Percentiles rank a stretch among this genome's conserved stretches.
Evolutionary conservation across 352 stramenopile genomes (phyloP).

Genomic region (Pseudoperonospora humuli): DNA sequence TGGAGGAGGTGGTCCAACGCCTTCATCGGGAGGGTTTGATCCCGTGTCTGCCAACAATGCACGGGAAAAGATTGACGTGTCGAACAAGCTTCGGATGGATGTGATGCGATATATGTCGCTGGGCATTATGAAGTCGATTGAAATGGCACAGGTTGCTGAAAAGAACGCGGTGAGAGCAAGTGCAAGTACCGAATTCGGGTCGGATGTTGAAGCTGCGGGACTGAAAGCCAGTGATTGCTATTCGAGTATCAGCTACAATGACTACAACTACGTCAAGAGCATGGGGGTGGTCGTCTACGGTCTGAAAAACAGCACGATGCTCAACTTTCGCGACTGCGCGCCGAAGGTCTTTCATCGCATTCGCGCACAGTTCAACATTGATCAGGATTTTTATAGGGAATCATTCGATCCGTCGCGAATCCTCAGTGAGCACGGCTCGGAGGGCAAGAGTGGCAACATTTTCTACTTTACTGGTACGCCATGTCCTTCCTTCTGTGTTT

Average conservation of each 20-base stretch:
- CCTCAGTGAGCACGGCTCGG: conserved; percentile 68
- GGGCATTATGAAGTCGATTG: conserved; percentile 70
- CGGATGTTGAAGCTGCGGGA: conserved; percentile 10
- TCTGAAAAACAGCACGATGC: conserved; percentile 38
- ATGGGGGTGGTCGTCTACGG: conserved; percentile 72
- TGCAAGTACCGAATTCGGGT: conserved; percentile 12
- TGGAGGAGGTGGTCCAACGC: conserved; percentile 17
- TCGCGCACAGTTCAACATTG: conserved; percentile 67
- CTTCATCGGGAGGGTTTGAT: conserved; percentile 9
- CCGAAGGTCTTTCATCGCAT: conserved; percentile 75
- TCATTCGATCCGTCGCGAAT: conserved; percentile 68
- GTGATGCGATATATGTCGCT: conserved; percentile 86
- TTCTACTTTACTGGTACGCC: conserved; percentile 75
- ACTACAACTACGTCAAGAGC: conserved; percentile 63
- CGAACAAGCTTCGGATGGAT: conserved; percentile 73
- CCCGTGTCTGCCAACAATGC: conserved; percentile 1
- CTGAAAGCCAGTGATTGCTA: conserved; percentile 16
- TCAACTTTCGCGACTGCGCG: conserved; percentile 70
- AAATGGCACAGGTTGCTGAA: conserved; percentile 33
- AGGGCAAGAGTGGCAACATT: conserved; percentile 82
- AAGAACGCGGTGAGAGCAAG: conserved; percentile 16
- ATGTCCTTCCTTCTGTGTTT: background rate
- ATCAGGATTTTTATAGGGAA: conserved; percentile 58
- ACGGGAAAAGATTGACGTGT: conserved; percentile 52
- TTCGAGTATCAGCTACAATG: conserved; percentile 33